A percentile compares a stretch with the other conserved stretches of the same genome.
Evolutionary conservation across 768 basidiomycete genomes (phyloP).

Genomic region (Naganishia onofrii): DNA sequence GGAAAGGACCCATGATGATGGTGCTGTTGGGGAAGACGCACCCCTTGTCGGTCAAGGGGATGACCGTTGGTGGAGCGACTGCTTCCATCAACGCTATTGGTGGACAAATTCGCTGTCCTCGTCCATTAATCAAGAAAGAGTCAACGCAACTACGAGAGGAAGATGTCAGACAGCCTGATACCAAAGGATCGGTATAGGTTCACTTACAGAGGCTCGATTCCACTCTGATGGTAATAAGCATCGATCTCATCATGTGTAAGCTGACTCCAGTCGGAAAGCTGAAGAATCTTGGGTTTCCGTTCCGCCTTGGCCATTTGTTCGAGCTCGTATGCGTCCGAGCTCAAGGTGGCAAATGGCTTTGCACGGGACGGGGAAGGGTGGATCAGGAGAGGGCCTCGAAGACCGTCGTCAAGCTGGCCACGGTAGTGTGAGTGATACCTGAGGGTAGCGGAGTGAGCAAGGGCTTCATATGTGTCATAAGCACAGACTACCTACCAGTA

Average conservation of each 20-base stretch:
- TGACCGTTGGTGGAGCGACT: conserved; percentile 11
- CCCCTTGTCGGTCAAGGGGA: conserved; percentile 28
- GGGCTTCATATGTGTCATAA: neutral
- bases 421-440: conserved; percentile 32
- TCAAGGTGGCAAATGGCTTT: conserved; percentile 18
- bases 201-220: conserved; percentile 31
- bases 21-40: conserved; percentile 30
- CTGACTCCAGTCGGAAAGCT: conserved; percentile 26
- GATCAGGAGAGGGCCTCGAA: conserved; percentile 29
- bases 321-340: conserved; percentile 20
- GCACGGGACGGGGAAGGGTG: conserved; percentile 19
- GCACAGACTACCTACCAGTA: conserved; percentile 14
- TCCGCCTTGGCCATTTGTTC: conserved; percentile 28
- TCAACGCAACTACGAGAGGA: conserved; percentile 23
- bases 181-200: neutral
- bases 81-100: neutral
- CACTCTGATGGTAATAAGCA: conserved; percentile 23
- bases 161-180: neutral
- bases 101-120: conserved; percentile 28
- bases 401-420: conserved; percentile 26
- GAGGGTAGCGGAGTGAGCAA: neutral
- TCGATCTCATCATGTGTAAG: conserved; percentile 25
- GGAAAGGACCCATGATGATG: conserved; percentile 22
- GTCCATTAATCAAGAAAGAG: conserved; percentile 30
- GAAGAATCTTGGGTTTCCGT: conserved; percentile 15